Evolutionary conservation across 192 early-diverging fungal species (phyloP), one percentile per base, ranked within the genome.

Genomic region (Podila horticola): DNA sequence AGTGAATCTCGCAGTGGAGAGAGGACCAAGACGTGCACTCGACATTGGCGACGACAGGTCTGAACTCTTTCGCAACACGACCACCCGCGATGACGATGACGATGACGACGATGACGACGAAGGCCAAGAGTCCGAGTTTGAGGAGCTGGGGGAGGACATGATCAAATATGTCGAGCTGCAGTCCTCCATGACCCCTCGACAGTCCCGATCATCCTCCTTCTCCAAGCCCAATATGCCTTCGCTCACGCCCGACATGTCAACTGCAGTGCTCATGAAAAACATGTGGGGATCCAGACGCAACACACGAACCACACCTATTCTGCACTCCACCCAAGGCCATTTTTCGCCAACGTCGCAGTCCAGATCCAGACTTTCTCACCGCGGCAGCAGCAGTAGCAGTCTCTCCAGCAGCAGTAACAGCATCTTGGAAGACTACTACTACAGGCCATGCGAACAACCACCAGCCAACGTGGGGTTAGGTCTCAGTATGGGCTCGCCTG

Each of bases 121-220:
- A 15, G 70, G 70, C 28, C 66, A 79, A 51, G 76, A 79, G 34
- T 79, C 76, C 13, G 76, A 79, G 51, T 79, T 79, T 58, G 63
- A 70, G 55, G 71, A 81, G 20, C 67, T 81, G 11, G 77, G 77
- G 30, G 77, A 81, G 36, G 77, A 81, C 24, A 81, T 81, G 77
- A 81, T 81, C 62, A 81, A 81, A 34, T 81, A 64, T 60, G 77
- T 81, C 20, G 71, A 81, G 4, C 67, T 81, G 29, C 66, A 81
- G 58, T 51, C 77, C 1, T 73, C 66, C 29, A 57, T 81, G 17
- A 62, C 60, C 0, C 76, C 70, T 30, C 28, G 77, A 12, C 70
- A 79, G 5, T 67, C 76, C 3, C 11, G 70, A 29, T 67, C 76
- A 3, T n/a, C 69, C 8, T 72, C 70, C 0, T 62, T 68, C 13